Evolutionary conservation across 768 basidiomycete genomes (phyloP), one percentile per base, ranked within the genome.

Genomic region (Termitomyces sp.): DNA sequence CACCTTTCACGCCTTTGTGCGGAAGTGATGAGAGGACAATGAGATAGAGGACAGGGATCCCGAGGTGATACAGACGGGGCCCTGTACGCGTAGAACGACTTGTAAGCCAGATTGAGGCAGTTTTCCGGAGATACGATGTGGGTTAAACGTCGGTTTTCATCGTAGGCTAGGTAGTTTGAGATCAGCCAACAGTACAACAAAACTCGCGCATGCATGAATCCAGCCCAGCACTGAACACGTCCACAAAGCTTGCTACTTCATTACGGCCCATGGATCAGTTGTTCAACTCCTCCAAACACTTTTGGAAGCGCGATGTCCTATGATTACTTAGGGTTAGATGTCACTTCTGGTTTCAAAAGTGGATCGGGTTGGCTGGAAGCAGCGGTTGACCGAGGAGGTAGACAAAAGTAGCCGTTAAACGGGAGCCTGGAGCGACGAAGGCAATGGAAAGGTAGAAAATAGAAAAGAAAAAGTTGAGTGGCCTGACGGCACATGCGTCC

Each of bases 241-340:
- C 50, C 66, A 55, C 66, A 57, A 53, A 67, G 60, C 67, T 60
- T 50, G 65, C 63, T 69, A 61, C 68, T 60, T 60, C 12, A 55
- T 55, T 37, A 52, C 32, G 58, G 63, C 69, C 67, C 63, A 65
- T 64, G 62, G 65, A 68, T 67, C 67, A 66, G 58, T 62, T 68
- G 61, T 65, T 48, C 50, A 53, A 29, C 66, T 67, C 62, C 73
- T 73, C 61, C 64, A 71, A 77, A 74, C 71, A 64, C 50, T 66
- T 64, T 50, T 57, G 72, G 70, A 72, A 69, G 71, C 66, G 53
- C 74, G 59, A 59, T 65, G 66, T 71, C 74, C 77, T 68, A 68
- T 67, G 68, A 63, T 69, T 67, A 70, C 77, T 80, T 86, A 85
- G 83, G 85, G 85, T 86, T 86, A 85, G 82, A 81, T 77, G 72